Evolutionary conservation across 371 early-diverging fungal genomes (phyloP).

Genomic region (Parasitella parasitica): DNA sequence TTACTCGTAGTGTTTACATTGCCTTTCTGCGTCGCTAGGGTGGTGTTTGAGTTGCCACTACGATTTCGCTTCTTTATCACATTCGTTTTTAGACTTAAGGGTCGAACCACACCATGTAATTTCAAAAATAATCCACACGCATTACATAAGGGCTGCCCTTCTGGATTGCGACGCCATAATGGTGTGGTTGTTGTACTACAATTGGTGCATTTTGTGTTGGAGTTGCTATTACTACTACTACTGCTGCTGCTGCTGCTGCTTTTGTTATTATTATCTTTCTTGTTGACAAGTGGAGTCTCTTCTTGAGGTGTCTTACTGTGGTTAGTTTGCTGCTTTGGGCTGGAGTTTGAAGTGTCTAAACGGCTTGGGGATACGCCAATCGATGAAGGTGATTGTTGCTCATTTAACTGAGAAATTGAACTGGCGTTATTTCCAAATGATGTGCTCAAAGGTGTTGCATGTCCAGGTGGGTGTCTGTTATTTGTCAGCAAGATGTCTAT

Average conservation of each 20-base stretch:
- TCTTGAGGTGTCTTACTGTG: constrained; percentile 1
- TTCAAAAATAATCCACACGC: constrained; percentile 76
- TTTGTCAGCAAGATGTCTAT: not conserved
- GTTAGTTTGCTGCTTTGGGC: not conserved
- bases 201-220: constrained; percentile 75
- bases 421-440: not conserved
- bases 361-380: constrained; percentile 5
- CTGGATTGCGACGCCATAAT: constrained; percentile 92
- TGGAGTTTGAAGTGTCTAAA: not conserved
- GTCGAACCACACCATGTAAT: constrained; percentile 86
- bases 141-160: constrained; percentile 67
- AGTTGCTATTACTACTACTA: not conserved
- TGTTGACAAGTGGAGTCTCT: not conserved
- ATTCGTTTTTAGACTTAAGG: constrained; percentile 77
- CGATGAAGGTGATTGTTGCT: constrained; percentile 1
- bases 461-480: constrained; percentile 11
- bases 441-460: constrained; percentile 2
- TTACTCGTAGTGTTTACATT: not conserved
- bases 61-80: constrained; percentile 87
- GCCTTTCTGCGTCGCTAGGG: not conserved
- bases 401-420: not conserved
- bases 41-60: constrained; percentile 11
- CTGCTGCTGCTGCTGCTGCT: not conserved
- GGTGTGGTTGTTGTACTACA: constrained; percentile 92
- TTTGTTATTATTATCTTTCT: not conserved